Percentiles rank a stretch among this genome's conserved stretches.
phyloP scores from a whole-genome alignment of 2,329 filamentous ascomycete genomes.

The Beauveria varroae region DNA sequence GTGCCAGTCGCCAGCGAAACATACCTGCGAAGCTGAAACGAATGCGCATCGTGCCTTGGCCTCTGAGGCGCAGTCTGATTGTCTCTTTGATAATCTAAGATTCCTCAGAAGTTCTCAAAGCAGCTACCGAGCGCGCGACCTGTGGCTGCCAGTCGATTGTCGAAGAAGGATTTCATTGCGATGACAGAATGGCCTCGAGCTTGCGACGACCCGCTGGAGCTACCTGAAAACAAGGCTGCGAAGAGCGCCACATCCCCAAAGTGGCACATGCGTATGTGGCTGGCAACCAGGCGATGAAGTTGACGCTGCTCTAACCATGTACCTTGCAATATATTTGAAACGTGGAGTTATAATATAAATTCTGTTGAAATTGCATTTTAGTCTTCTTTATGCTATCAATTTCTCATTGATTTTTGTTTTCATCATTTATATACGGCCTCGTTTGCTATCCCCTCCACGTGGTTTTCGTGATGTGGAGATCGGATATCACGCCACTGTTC shows the following conservation, averaged over 20 bases:
- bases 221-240: neutral
- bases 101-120: neutral
- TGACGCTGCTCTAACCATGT: no score
- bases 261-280: neutral
- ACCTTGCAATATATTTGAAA: no score
- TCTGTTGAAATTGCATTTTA: neutral
- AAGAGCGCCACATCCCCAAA: neutral
- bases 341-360: no score
- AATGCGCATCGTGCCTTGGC: slow-evolving; percentile 59
- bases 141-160: neutral
- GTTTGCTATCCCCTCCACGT: no score
- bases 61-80: no score
- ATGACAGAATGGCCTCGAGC: neutral
- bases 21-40: slow-evolving; percentile 81
- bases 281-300: neutral
- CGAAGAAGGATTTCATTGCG: neutral
- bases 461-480: no score
- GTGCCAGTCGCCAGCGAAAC: slow-evolving; percentile 18
- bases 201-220: neutral
- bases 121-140: neutral
- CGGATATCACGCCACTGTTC: no score
- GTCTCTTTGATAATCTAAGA: neutral
- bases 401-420: no score
- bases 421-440: no score
- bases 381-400: no score